Evolutionary conservation across 768 basidiomycete genomes (phyloP).

Genomic region (Neoboletus brunneissimus): DNA sequence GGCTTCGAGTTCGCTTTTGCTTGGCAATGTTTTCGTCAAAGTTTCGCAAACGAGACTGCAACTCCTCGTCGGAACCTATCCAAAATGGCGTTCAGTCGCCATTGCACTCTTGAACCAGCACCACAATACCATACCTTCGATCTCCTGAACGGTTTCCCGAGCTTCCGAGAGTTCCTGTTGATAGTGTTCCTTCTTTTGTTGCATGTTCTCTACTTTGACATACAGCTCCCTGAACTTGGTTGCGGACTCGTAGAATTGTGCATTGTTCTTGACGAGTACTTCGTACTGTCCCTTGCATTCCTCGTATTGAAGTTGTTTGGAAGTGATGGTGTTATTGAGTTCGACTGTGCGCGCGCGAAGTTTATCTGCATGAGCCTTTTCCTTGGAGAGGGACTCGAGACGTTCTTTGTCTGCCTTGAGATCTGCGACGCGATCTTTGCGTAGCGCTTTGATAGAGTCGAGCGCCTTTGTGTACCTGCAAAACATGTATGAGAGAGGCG

Average conservation of each 20-base stretch:
- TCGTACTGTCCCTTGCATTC: slow-evolving; percentile 66
- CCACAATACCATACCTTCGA: slow-evolving; percentile 62
- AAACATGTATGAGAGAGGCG: not conserved
- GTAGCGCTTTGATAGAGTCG: slow-evolving; percentile 83
- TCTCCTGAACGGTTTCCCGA: slow-evolving; percentile 61
- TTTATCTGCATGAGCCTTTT: slow-evolving; percentile 87
- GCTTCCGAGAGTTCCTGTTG: slow-evolving; percentile 61
- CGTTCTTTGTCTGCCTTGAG: slow-evolving; percentile 92
- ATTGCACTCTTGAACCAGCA: too few species aligned
- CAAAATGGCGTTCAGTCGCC: not conserved
- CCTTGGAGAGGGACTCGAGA: slow-evolving; percentile 68
- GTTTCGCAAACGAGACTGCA: slow-evolving; percentile 53
- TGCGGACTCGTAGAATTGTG: slow-evolving; percentile 77
- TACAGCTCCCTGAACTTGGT: slow-evolving; percentile 86
- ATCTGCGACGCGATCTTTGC: slow-evolving; percentile 88
- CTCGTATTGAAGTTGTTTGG: slow-evolving; percentile 74
- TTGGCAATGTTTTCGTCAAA: slow-evolving; percentile 56
- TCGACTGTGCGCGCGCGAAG: slow-evolving; percentile 65
- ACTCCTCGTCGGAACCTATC: slow-evolving; percentile 70
- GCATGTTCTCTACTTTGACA: slow-evolving; percentile 60
- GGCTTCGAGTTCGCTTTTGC: slow-evolving; percentile 47
- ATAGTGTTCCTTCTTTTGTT: slow-evolving; percentile 58
- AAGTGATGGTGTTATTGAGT: slow-evolving; percentile 56
- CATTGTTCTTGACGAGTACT: slow-evolving; percentile 61
- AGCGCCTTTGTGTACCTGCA: slow-evolving; percentile 93